Conservation (phyloP, 179 eudicot genomes). For the Beta lomatogona region DNA sequence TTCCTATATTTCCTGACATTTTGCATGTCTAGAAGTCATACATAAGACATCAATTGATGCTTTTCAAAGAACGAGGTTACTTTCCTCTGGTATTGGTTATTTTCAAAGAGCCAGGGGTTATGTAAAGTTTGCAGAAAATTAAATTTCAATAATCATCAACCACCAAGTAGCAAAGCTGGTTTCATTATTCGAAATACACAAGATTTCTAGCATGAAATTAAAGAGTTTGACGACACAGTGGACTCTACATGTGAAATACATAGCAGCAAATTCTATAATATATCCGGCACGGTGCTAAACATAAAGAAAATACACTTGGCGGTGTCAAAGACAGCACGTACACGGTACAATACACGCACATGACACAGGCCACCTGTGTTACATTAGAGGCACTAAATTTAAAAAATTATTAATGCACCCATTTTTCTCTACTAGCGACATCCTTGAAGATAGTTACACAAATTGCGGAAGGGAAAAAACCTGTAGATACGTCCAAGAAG, state of each 20-base stretch:
- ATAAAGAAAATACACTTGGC: no score
- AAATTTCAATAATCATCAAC: no score
- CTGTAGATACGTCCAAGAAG: constrained; percentile 97
- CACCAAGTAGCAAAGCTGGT: no score
- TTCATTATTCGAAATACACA: background rate
- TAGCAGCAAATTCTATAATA: background rate
- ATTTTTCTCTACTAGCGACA: background rate
- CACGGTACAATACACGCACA: background rate
- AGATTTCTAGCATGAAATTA: background rate
- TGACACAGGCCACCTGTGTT: background rate
- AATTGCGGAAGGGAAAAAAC: constrained; percentile 32
- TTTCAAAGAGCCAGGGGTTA: no score
- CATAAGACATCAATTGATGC: background rate
- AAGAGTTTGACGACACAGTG: background rate
- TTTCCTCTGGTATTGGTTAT: no score
- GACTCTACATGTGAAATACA: background rate
- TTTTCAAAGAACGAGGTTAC: no score
- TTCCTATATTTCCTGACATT: background rate
- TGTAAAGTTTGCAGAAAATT: no score
- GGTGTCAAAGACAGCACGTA: background rate
- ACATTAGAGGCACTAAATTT: background rate
- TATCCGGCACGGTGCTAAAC: background rate
- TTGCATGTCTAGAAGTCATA: background rate
- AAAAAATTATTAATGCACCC: background rate
- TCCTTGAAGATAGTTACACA: background rate